phyloP scores from a whole-genome alignment of 176 grass and related monocot genomes.

The Oryza officinalis region DNA sequence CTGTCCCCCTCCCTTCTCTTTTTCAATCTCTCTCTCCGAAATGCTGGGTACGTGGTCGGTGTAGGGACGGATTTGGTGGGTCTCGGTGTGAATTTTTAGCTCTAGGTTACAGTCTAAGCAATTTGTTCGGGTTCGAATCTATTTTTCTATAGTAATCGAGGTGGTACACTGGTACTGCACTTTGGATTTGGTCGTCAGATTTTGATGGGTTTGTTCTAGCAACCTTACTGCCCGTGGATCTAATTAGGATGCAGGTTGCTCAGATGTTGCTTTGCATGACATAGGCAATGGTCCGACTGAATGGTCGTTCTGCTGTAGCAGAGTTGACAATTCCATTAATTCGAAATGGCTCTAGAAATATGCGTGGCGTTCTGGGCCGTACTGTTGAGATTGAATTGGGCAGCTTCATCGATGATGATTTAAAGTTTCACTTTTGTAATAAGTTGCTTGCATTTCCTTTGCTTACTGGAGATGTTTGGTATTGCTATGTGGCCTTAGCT shows the following conservation, averaged over 20 bases:
- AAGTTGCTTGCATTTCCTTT: background rate
- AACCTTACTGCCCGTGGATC: background rate
- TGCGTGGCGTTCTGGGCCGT: background rate
- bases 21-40: background rate
- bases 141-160: background rate
- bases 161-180: background rate
- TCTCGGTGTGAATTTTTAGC: background rate
- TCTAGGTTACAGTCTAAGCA: background rate
- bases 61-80: background rate
- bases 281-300: background rate
- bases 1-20: background rate
- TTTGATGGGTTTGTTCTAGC: background rate
- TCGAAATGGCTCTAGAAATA: background rate
- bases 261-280: background rate
- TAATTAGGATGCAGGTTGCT: background rate
- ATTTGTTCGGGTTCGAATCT: background rate
- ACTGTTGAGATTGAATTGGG: background rate
- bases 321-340: slow-evolving; percentile 4
- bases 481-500: background rate
- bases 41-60: background rate
- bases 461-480: background rate
- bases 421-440: slow-evolving; percentile 4
- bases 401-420: background rate
- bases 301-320: background rate
- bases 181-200: background rate